phyloP scores from a whole-genome alignment of 768 basidiomycete genomes.

The Rhodotorula kratochvilovae region DNA sequence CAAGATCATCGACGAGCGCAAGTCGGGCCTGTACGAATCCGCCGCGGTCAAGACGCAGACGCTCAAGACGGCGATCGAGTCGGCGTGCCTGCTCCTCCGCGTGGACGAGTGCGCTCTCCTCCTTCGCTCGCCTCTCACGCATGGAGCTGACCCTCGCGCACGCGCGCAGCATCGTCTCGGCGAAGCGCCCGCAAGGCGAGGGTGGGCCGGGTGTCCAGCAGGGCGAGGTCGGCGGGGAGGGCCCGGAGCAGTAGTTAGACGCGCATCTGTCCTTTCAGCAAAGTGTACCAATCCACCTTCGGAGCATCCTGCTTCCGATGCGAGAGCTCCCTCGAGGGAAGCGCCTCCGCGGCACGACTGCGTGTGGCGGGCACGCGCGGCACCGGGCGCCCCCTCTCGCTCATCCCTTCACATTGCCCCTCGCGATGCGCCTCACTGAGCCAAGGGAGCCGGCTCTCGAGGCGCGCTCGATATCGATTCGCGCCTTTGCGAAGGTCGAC shows the following conservation, averaged over 20 bases:
- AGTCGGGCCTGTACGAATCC: constrained; percentile 87
- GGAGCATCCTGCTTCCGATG: too few relatives aligned
- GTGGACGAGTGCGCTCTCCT: constrained; percentile 34
- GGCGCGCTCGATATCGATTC: too few relatives aligned
- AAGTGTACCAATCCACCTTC: too few relatives aligned
- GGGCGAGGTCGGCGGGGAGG: background rate
- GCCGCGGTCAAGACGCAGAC: constrained; percentile 98
- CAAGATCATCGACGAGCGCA: constrained; percentile 91
- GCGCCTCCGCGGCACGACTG: too few relatives aligned
- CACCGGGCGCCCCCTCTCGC: too few relatives aligned
- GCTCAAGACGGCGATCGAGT: constrained; percentile 90
- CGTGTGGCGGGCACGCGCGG: too few relatives aligned
- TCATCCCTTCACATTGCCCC: too few relatives aligned
- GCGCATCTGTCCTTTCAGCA: too few relatives aligned
- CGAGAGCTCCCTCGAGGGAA: too few relatives aligned
- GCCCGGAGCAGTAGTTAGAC: background rate
- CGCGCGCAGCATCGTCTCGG: constrained; percentile 34
- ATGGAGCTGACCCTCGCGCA: background rate
- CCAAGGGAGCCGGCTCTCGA: too few relatives aligned
- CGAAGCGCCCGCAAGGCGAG: constrained; percentile 37
- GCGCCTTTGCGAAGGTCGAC: too few relatives aligned
- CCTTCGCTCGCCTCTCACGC: background rate
- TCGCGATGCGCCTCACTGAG: too few relatives aligned
- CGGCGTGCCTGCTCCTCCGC: constrained; percentile 37
- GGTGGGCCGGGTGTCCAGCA: constrained; percentile 24